These are phyloP conservation scores for Pseudogymnoascus sp. DNA, from an alignment of 2,329 filamentous ascomycete genomes.

Conservation along the genomic window DNA sequence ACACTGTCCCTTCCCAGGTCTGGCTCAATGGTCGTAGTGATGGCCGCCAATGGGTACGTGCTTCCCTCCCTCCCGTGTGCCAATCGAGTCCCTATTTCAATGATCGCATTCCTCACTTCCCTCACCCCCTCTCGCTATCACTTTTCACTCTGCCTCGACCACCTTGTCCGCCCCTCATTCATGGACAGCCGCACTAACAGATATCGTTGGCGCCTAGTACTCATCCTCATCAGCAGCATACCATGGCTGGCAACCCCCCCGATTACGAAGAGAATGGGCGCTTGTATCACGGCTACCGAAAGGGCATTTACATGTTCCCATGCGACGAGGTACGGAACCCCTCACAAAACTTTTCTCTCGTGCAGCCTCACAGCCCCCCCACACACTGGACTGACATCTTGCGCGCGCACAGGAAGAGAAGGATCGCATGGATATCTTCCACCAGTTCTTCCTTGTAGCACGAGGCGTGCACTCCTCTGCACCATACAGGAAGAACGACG, in stretches of 20 bases:
- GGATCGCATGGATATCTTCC: conserved; percentile 74
- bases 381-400: conserved; percentile 13
- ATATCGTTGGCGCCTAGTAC: conserved; percentile 1
- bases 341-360: conserved; percentile 5
- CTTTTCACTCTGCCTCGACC: conserved; percentile 12
- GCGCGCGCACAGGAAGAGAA: conserved; percentile 52
- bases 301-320: conserved; percentile 67
- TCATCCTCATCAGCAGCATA: conserved; percentile 8
- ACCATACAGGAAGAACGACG: conserved; percentile 26
- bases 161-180: conserved; percentile 20
- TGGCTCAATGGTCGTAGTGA: conserved; percentile 24
- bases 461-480: conserved; percentile 41
- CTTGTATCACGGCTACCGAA: conserved; percentile 60
- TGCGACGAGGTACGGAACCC: conserved; percentile 61
- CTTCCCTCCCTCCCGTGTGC: conserved; percentile 7
- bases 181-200: conserved; percentile 13
- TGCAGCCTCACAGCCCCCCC: neutral
- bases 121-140: conserved; percentile 12
- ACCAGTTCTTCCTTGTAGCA: conserved; percentile 66
- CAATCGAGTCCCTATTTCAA: conserved; percentile 6
- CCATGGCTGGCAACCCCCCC: conserved; percentile 25
- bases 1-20: conserved; percentile 6
- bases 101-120: neutral
- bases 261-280: conserved; percentile 60
- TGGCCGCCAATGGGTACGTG: conserved; percentile 28